Conservation (phyloP, 176 grass and related monocot genomes). For the Eremochloa ophiuroides region DNA sequence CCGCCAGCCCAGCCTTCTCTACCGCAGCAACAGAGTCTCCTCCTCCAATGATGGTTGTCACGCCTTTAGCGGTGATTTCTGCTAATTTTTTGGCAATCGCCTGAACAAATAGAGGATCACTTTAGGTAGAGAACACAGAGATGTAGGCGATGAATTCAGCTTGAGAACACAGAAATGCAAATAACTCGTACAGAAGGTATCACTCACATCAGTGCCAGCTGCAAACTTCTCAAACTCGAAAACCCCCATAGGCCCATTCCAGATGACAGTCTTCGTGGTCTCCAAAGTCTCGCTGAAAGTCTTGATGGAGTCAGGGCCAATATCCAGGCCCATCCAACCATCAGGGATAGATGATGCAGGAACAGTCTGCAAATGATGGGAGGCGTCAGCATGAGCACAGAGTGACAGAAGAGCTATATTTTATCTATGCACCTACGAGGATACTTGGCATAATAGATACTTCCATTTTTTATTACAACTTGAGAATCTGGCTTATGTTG, state of each 20-base stretch:
- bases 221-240: constrained; percentile 94
- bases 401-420: not conserved
- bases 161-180: not conserved
- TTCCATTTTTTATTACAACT: not conserved
- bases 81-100: constrained; percentile 72
- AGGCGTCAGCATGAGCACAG: not conserved
- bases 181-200: not conserved
- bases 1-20: constrained; percentile 62
- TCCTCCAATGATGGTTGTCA: constrained; percentile 75
- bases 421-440: not conserved
- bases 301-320: constrained; percentile 70
- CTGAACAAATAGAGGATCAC: not conserved
- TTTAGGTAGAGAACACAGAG: not conserved
- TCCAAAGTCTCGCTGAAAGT: constrained; percentile 51
- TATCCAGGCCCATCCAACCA: constrained; percentile 79
- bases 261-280: constrained; percentile 65
- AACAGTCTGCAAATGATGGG: constrained; percentile 47
- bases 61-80: constrained; percentile 50
- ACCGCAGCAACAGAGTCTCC: constrained; percentile 84
- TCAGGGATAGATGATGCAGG: constrained; percentile 67
- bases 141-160: not conserved
- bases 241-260: constrained; percentile 92
- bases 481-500: not conserved
- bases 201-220: constrained; percentile 64
- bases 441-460: not conserved